Conservation (phyloP, 2,329 filamentous ascomycete genomes). For the Claviceps pazoutovae region DNA sequence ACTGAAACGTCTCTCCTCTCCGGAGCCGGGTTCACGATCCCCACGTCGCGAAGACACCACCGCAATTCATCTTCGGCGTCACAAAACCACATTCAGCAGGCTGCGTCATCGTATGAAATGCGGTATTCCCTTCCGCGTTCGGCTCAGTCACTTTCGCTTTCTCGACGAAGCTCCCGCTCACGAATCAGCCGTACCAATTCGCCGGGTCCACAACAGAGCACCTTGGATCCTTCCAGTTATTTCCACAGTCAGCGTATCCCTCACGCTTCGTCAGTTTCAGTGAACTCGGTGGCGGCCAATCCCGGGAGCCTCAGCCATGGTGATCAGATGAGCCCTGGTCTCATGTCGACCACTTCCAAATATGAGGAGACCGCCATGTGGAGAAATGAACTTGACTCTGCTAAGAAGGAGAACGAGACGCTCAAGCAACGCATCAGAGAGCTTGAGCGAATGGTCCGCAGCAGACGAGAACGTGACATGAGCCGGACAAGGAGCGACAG, state of each 20-base stretch:
- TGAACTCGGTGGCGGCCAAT: conserved; percentile 27
- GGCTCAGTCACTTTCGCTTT: conserved; percentile 30
- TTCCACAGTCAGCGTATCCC: conserved; percentile 34
- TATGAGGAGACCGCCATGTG: conserved; percentile 51
- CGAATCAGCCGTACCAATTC: conserved; percentile 38
- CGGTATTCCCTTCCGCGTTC: conserved; percentile 31
- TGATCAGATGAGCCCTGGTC: conserved; percentile 35
- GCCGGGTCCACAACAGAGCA: conserved; percentile 29
- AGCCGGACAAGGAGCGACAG: conserved; percentile 37
- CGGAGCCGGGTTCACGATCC: conserved; percentile 43
- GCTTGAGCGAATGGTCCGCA: conserved; percentile 41
- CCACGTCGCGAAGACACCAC: conserved; percentile 39
- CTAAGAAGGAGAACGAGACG: conserved; percentile 50
- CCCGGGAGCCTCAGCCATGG: conserved; percentile 21
- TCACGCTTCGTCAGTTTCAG: conserved; percentile 16
- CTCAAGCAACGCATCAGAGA: conserved; percentile 49
- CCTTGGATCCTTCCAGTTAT: conserved; percentile 30
- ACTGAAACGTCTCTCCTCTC: conserved; percentile 40
- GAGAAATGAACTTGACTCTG: conserved; percentile 43
- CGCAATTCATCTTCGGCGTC: conserved; percentile 46
- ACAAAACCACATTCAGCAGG: conserved; percentile 28
- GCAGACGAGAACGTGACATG: conserved; percentile 32
- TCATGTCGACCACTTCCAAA: conserved; percentile 42
- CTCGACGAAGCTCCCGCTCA: conserved; percentile 41
- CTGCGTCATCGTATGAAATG: conserved; percentile 23